Evolutionary conservation across 495 filamentous ascomycete species (phyloP).

Genomic region (Lasiosphaeria ovina): DNA sequence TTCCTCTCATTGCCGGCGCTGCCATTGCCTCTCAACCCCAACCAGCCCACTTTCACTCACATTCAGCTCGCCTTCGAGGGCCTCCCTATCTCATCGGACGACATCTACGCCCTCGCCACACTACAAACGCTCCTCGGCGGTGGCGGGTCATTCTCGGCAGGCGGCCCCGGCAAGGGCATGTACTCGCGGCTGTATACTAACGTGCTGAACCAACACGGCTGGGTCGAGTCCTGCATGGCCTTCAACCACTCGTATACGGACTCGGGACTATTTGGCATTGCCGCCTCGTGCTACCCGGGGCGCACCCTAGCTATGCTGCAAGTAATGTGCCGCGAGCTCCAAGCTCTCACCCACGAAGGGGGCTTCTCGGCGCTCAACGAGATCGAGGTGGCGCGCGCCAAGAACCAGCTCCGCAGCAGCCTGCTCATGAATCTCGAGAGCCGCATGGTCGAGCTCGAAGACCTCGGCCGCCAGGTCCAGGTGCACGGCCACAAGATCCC

Average conservation of each 20-base stretch:
- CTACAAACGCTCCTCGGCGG: conserved; percentile 94
- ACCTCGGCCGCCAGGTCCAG: conserved; percentile 93
- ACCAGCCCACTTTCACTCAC: conserved; percentile 79
- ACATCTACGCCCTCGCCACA: conserved; percentile 96
- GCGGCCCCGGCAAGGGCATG: conserved; percentile 98
- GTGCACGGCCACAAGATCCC: conserved; percentile 89
- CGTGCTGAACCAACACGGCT: conserved; percentile 93
- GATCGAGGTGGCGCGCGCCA: conserved; percentile 87
- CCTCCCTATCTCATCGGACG: conserved; percentile 79
- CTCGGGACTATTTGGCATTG: conserved; percentile 90
- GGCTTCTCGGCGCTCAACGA: conserved; percentile 67
- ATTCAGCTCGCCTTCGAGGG: conserved; percentile 97
- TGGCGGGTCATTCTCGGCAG: conserved; percentile 95
- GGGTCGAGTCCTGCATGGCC: conserved; percentile 91
- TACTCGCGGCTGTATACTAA: conserved; percentile 96
- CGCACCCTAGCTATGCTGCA: conserved; percentile 79
- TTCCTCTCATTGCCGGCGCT: conserved; percentile 81
- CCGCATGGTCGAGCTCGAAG: conserved; percentile 97
- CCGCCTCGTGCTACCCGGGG: conserved; percentile 75
- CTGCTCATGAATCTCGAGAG: conserved; percentile 97
- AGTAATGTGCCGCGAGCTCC: conserved; percentile 87
- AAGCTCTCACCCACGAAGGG: conserved; percentile 68
- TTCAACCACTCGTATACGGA: conserved; percentile 98
- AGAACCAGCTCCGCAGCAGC: conserved; percentile 91
- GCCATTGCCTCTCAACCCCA: conserved; percentile 70